A percentile compares a stretch with the other conserved stretches of the same genome.
Conservation (phyloP, 2,329 filamentous ascomycete genomes). For the Magnaporthiopsis incrustans region DNA sequence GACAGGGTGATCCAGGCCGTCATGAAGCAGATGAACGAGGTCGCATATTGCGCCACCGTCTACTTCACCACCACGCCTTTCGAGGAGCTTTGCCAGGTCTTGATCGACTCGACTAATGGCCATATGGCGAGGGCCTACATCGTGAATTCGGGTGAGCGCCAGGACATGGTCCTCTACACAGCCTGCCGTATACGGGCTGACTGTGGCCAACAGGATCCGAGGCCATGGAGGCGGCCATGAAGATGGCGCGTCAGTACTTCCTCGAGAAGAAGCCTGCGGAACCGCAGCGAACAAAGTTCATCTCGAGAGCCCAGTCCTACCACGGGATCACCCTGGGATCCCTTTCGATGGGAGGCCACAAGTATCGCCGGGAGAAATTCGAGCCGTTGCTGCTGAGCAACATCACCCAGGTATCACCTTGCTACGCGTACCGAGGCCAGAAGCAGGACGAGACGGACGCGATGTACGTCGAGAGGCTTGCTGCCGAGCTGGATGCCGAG, state of each 20-base stretch:
- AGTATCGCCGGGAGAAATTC: conserved; percentile 51
- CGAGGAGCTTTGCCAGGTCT: conserved; percentile 29
- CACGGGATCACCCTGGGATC: conserved; percentile 66
- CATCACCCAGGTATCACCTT: conserved; percentile 56
- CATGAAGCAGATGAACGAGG: conserved; percentile 28
- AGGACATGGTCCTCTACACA: conserved; percentile 26
- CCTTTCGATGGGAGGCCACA: conserved; percentile 56
- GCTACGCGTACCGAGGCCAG: conserved; percentile 56
- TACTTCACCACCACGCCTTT: conserved; percentile 32
- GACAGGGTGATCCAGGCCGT: conserved; percentile 31
- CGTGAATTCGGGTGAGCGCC: conserved; percentile 26
- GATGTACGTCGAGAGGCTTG: conserved; percentile 53
- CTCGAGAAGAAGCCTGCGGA: conserved; percentile 48
- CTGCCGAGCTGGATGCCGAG: conserved; percentile 57
- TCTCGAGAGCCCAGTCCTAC: conserved; percentile 59
- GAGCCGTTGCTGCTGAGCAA: conserved; percentile 51
- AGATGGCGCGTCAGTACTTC: conserved; percentile 57
- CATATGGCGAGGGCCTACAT: conserved; percentile 30
- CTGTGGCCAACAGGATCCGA: conserved; percentile 41
- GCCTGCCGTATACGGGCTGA: conserved; percentile 27
- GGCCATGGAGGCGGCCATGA: conserved; percentile 57
- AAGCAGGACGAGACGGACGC: conserved; percentile 40
- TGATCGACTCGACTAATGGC: conserved; percentile 28
- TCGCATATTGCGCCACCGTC: conserved; percentile 34
- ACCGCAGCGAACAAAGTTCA: conserved; percentile 52